Conservation (phyloP, 2,329 filamentous ascomycete species). For the Zasmidium cellare region DNA sequence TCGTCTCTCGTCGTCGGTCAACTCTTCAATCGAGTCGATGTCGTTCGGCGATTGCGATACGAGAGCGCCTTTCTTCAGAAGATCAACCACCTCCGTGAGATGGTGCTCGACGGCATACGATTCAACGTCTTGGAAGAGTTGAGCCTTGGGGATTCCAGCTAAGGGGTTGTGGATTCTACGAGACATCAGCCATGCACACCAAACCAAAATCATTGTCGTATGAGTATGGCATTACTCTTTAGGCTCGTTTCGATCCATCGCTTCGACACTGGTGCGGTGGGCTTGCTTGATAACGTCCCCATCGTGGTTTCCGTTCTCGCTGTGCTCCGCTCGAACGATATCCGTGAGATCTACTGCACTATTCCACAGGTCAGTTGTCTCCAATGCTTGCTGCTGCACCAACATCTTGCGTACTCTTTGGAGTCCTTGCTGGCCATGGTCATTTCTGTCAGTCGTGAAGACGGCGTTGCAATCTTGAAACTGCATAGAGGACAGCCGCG, state of each 20-base stretch:
- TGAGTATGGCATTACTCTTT: not conserved
- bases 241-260: not conserved
- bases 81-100: slow-evolving; percentile 43
- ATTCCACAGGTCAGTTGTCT: too few relatives aligned
- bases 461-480: too few relatives aligned
- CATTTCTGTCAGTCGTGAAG: too few relatives aligned
- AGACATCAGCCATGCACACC: not conserved
- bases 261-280: not conserved
- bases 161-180: slow-evolving; percentile 14
- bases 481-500: too few relatives aligned
- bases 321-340: not conserved
- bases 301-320: not conserved
- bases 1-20: slow-evolving; percentile 46
- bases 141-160: slow-evolving; percentile 7
- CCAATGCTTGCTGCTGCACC: too few relatives aligned
- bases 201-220: not conserved
- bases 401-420: too few relatives aligned
- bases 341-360: too few relatives aligned
- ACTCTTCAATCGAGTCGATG: slow-evolving; percentile 50
- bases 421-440: too few relatives aligned
- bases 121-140: slow-evolving; percentile 12
- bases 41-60: slow-evolving; percentile 54
- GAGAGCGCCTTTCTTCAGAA: slow-evolving; percentile 53
- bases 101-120: slow-evolving; percentile 12
- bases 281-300: not conserved